Conservation (phyloP, 176 grass and related monocot genomes). For the Triticum monococcum region DNA sequence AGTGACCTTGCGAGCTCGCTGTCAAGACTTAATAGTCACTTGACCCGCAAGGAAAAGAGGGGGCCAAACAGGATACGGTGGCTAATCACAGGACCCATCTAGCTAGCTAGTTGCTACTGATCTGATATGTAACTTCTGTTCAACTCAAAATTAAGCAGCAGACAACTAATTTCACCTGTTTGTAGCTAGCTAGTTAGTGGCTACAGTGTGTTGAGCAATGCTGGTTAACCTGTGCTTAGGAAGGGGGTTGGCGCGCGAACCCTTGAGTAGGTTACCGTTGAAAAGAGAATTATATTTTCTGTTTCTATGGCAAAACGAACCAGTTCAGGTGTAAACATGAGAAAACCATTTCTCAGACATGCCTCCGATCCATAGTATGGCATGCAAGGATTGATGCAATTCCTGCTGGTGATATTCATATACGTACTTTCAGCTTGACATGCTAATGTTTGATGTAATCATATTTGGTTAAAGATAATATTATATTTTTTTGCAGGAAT, state of each 20-base stretch:
- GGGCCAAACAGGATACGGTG: conserved; percentile 7
- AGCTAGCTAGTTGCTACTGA: neutral
- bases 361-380: neutral
- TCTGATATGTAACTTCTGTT: conserved; percentile 11
- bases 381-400: too few relatives aligned
- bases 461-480: neutral
- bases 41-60: neutral
- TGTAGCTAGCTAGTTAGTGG: neutral
- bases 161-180: neutral
- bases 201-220: neutral
- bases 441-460: neutral
- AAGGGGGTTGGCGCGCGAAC: neutral
- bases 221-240: neutral
- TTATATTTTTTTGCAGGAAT: too few relatives aligned
- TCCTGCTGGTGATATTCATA: too few relatives aligned
- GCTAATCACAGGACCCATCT: conserved; percentile 18
- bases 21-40: neutral
- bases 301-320: neutral
- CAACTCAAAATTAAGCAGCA: conserved; percentile 26
- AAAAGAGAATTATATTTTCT: neutral
- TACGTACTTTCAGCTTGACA: neutral
- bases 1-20: neutral
- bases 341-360: neutral
- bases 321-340: too few relatives aligned
- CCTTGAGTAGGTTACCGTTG: neutral